Percentiles rank a stretch among this genome's conserved stretches.
phyloP scores from a whole-genome alignment of 176 grass and related monocot species.

The Phoenix roebelenii region DNA sequence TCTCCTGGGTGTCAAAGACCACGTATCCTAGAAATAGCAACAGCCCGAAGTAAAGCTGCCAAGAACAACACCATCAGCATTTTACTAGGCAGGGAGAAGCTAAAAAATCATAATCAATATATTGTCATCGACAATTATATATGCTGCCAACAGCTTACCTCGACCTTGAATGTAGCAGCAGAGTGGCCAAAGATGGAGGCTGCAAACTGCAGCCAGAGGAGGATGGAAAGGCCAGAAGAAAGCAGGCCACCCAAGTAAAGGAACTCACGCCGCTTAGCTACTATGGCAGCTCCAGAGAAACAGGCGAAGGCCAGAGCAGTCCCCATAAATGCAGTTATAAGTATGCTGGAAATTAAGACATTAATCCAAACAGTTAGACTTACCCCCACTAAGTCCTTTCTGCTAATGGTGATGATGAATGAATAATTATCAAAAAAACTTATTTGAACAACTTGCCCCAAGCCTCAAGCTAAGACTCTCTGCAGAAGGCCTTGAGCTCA shows the following conservation, averaged over 20 bases:
- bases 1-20: conserved; percentile 91
- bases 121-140: too few relatives aligned
- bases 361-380: neutral
- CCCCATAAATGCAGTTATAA: conserved; percentile 71
- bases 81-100: too few relatives aligned
- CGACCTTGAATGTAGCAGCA: conserved; percentile 50
- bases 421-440: neutral
- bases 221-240: conserved; percentile 74
- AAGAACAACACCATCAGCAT: neutral
- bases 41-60: conserved; percentile 75
- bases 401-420: too few relatives aligned
- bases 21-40: conserved; percentile 80
- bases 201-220: conserved; percentile 79
- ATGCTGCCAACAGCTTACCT: conserved; percentile 32
- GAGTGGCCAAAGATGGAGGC: conserved; percentile 67
- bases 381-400: neutral
- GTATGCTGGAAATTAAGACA: conserved; percentile 33
- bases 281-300: conserved; percentile 67
- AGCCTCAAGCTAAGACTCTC: too few relatives aligned
- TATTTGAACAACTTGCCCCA: too few relatives aligned
- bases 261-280: conserved; percentile 80
- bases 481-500: too few relatives aligned
- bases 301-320: conserved; percentile 84
- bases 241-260: conserved; percentile 87
- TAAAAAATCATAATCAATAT: too few relatives aligned